Percentiles rank a stretch among this genome's conserved stretches.
Evolutionary conservation across 225 moss, liverwort and hornwort species (phyloP).

Genomic region (Asterella californica): DNA sequence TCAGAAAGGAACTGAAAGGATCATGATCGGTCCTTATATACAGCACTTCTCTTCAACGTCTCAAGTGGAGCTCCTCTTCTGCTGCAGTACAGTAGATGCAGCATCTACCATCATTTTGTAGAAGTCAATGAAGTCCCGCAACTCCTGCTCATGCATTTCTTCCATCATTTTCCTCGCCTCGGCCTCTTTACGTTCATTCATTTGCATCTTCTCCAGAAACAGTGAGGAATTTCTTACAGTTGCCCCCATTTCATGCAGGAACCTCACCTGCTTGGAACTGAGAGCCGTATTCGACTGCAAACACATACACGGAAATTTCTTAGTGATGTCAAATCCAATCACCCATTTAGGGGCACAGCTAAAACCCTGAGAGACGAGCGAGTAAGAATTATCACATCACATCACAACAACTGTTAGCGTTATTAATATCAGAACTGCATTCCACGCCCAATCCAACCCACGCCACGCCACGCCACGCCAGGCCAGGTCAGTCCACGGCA

Average conservation of each 20-base stretch:
- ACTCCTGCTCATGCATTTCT: slow-evolving; percentile 57
- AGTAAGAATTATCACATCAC: not conserved
- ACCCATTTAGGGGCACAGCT: slow-evolving; percentile 2
- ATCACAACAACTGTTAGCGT: slow-evolving; percentile 11
- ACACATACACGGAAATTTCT: slow-evolving; percentile 4
- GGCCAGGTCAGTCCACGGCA: not conserved
- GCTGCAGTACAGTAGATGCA: slow-evolving; percentile 56
- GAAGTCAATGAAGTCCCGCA: slow-evolving; percentile 71
- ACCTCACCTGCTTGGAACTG: slow-evolving; percentile 73
- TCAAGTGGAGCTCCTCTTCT: slow-evolving; percentile 28
- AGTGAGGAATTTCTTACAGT: slow-evolving; percentile 81
- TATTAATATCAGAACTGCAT: not conserved
- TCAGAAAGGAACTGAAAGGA: not conserved
- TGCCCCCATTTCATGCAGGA: slow-evolving; percentile 84
- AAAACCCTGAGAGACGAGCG: not conserved
- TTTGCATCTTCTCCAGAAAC: slow-evolving; percentile 59
- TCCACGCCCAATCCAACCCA: slow-evolving; percentile 1
- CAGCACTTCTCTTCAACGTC: not conserved
- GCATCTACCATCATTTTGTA: slow-evolving; percentile 81
- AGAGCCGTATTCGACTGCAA: slow-evolving; percentile 65
- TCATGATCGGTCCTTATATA: not conserved
- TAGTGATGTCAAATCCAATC: slow-evolving; percentile 13
- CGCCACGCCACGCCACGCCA: not conserved
- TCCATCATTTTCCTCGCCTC: slow-evolving; percentile 65
- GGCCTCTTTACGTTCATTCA: slow-evolving; percentile 51